Conservation (phyloP, 2,329 filamentous ascomycete genomes). For the Ceratocystis harringtonii region DNA sequence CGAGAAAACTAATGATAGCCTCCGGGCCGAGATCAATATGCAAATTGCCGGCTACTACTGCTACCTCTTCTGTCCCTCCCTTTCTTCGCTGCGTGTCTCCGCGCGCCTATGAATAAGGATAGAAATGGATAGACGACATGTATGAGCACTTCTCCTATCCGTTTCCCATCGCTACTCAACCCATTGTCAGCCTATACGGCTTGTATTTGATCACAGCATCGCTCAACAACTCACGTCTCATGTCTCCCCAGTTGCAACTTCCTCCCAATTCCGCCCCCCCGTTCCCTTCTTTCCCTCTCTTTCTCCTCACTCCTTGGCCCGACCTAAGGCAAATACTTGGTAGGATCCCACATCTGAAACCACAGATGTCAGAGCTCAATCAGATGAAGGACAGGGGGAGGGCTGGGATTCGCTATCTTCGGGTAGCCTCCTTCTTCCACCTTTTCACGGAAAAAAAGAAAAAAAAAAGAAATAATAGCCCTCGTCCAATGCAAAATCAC, state of each 20-base stretch:
- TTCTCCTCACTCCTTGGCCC: not conserved
- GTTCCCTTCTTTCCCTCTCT: not conserved
- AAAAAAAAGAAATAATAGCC: not conserved
- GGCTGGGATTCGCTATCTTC: not conserved
- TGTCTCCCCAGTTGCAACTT: not conserved
- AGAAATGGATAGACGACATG: too few relatives aligned
- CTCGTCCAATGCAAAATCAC: not conserved
- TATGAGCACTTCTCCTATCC: not conserved
- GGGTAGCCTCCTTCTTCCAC: not conserved
- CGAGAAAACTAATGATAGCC: not conserved
- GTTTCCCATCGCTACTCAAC: not conserved
- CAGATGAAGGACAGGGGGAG: not conserved
- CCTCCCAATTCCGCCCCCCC: not conserved
- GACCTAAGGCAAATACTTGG: not conserved
- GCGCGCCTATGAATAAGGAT: too few relatives aligned
- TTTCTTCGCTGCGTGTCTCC: not conserved
- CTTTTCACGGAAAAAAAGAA: not conserved
- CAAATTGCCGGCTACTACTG: not conserved
- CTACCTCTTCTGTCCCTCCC: not conserved
- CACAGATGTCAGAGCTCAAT: not conserved
- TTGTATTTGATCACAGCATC: not conserved
- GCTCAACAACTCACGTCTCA: not conserved
- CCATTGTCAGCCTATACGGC: not conserved
- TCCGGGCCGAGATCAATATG: too few relatives aligned
- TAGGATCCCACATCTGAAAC: slow-evolving; percentile 1